These are phyloP conservation scores for Lepiota venenata DNA, from an alignment of 768 basidiomycete species.

Conservation along the genomic window DNA sequence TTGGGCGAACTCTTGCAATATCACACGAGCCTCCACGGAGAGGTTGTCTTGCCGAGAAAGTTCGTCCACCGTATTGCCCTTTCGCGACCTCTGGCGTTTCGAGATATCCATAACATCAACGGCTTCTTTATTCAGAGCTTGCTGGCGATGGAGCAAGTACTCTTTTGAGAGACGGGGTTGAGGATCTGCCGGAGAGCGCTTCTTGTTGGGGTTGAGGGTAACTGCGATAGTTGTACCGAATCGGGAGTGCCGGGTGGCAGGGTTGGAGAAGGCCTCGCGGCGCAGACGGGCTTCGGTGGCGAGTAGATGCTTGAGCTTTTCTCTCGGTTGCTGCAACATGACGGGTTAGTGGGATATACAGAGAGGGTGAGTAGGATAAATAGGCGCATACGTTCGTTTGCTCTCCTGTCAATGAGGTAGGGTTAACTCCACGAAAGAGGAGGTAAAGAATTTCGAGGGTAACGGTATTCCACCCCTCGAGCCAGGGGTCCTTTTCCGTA, in stretches of 20 bases:
- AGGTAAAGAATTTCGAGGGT: slow-evolving; percentile 93
- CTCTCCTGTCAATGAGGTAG: slow-evolving; percentile 51
- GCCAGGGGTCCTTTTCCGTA: slow-evolving; percentile 68
- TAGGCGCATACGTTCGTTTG: slow-evolving; percentile 54
- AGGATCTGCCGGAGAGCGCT: slow-evolving; percentile 17
- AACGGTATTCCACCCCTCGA: slow-evolving; percentile 84
- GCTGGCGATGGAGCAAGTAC: slow-evolving; percentile 74
- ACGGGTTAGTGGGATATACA: too few relatives aligned
- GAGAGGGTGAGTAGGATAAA: neutral
- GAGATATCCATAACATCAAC: slow-evolving; percentile 69
- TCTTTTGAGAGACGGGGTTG: slow-evolving; percentile 46
- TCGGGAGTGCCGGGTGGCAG: slow-evolving; percentile 83
- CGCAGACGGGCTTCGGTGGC: slow-evolving; percentile 70
- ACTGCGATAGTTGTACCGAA: slow-evolving; percentile 96
- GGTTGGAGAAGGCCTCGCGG: slow-evolving; percentile 47
- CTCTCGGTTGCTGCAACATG: slow-evolving; percentile 54
- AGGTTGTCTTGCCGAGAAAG: slow-evolving; percentile 66
- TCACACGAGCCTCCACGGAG: slow-evolving; percentile 56
- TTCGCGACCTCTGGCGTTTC: slow-evolving; percentile 59
- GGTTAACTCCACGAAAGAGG: slow-evolving; percentile 77
- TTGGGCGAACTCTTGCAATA: slow-evolving; percentile 66
- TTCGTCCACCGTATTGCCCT: slow-evolving; percentile 62
- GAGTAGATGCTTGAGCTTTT: slow-evolving; percentile 72
- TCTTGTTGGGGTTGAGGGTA: slow-evolving; percentile 59
- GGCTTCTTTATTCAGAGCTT: slow-evolving; percentile 68